Percentiles rank a stretch among this genome's conserved stretches.
Conservation (phyloP, 352 stramenopile genomes). For the Phytophthora lateralis region DNA sequence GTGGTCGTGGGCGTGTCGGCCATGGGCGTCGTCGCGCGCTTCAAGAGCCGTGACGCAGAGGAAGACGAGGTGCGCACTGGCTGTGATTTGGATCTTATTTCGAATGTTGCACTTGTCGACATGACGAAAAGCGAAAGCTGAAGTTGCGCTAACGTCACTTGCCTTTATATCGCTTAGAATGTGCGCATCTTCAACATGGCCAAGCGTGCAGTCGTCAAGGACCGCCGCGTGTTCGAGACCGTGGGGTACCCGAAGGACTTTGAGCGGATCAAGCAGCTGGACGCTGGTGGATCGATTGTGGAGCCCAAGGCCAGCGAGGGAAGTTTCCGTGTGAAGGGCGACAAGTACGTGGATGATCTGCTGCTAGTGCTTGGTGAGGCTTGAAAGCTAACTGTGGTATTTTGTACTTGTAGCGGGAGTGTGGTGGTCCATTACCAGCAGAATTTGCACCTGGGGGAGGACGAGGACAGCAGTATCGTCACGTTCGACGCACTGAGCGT, state of each 20-base stretch:
- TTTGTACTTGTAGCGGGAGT: conserved; percentile 31
- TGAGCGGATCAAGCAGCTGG: conserved; percentile 38
- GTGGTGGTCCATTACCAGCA: conserved; percentile 62
- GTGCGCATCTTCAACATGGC: conserved; percentile 78
- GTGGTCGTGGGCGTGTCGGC: conserved; percentile 54
- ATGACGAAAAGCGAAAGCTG: conserved; percentile 7
- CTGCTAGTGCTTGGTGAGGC: neutral
- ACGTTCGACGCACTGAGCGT: conserved; percentile 62
- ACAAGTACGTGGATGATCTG: conserved; percentile 44
- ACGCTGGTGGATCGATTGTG: conserved; percentile 11
- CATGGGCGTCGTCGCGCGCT: conserved; percentile 63
- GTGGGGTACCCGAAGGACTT: conserved; percentile 81
- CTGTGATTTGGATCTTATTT: neutral
- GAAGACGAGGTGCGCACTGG: conserved; percentile 52
- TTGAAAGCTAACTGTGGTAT: neutral
- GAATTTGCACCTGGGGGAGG: conserved; percentile 18
- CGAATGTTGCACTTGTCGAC: conserved; percentile 11
- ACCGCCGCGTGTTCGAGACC: conserved; percentile 71
- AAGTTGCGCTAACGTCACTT: conserved; percentile 21
- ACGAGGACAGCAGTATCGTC: conserved; percentile 45
- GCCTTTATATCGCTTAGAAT: conserved; percentile 33
- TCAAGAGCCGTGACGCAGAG: conserved; percentile 56
- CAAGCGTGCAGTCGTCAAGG: conserved; percentile 76
- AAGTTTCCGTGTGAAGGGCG: conserved; percentile 57
- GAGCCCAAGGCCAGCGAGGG: conserved; percentile 38